phyloP scores from a whole-genome alignment of 2,329 filamentous ascomycete genomes.

The Setomelanomma holmii region DNA sequence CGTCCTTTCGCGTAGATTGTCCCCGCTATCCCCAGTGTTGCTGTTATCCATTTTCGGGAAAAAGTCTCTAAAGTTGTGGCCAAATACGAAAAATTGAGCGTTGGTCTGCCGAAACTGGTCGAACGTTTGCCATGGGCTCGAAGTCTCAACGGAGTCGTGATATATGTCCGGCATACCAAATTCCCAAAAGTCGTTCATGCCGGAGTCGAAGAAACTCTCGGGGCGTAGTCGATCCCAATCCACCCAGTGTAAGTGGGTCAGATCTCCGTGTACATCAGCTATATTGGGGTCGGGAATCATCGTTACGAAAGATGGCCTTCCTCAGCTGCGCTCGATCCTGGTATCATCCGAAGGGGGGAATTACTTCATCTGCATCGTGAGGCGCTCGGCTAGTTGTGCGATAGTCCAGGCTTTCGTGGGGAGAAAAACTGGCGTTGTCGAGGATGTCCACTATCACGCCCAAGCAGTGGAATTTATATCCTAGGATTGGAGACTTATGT shows the following conservation, averaged over 20 bases:
- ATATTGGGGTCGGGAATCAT: neutral
- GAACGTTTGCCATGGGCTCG: neutral
- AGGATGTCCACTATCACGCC: neutral
- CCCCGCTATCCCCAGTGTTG: too few species aligned
- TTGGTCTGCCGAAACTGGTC: neutral
- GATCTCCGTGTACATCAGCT: neutral
- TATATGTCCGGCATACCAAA: neutral
- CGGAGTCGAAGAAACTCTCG: neutral
- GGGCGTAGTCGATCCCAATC: neutral
- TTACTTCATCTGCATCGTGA: neutral
- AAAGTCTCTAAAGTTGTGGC: neutral
- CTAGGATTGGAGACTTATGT: too few species aligned
- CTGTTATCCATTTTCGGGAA: neutral
- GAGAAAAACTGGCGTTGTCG: neutral
- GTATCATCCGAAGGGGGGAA: neutral
- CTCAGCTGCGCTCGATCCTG: neutral
- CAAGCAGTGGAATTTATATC: neutral
- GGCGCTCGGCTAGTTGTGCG: too few species aligned
- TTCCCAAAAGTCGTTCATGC: neutral
- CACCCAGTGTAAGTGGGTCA: neutral
- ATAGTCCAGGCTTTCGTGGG: neutral
- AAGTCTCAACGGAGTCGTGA: neutral
- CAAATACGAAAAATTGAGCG: neutral
- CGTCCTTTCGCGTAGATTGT: too few species aligned
- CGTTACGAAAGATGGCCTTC: neutral